Evolutionary conservation across 805 yeast genomes (phyloP), one percentile per base, ranked within the genome.

Genomic region (Ogataea ganodermae): DNA sequence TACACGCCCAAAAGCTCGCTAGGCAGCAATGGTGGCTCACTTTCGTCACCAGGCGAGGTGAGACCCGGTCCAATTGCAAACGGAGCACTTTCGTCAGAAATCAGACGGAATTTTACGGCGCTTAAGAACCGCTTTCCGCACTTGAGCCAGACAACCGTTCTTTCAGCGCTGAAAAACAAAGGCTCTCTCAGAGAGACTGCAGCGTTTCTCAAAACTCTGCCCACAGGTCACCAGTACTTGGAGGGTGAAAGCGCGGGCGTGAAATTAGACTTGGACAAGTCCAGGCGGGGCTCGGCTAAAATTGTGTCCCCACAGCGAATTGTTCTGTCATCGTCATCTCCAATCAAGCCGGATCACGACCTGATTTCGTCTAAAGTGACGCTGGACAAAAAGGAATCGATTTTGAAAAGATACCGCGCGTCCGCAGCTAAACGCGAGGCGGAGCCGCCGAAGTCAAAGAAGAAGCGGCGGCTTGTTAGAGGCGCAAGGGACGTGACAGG

Each of bases 71-170:
- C 35, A 24, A 24, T 49, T 6, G 48, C 55, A 13, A 49, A 49
- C 10, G 55, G 57, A 23, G 55, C 55, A 2, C 46, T 60, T 30
- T 51, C 65, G 4, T 31, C 53, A 4, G 65, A 60, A 32, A 42
- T 63, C 24, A 56, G 57, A 38, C 59, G 65, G 33, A 65, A 66
- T 44, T 59, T 66, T 26, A 48, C 53, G 2, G 59, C 63, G 3
- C 56, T 70, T 36, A 64, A 58, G 44, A 67, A 63, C 31, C 58
- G 60, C 30, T 70, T 56, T 40, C 74, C 74, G 0, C 47, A 58
- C n/a, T 42, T 63, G 12, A 48, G 64, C 9, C 66, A 61, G 6
- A 44, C 61, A 3, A 57, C 64, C 3, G 63, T 70, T n/a, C 49
- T 65, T 9, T 56, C 58, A 9, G 65, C 69, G 7, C 56, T 67